phyloP scores from a whole-genome alignment of 2,329 filamentous ascomycete species.

The Simplicillium sp. region DNA sequence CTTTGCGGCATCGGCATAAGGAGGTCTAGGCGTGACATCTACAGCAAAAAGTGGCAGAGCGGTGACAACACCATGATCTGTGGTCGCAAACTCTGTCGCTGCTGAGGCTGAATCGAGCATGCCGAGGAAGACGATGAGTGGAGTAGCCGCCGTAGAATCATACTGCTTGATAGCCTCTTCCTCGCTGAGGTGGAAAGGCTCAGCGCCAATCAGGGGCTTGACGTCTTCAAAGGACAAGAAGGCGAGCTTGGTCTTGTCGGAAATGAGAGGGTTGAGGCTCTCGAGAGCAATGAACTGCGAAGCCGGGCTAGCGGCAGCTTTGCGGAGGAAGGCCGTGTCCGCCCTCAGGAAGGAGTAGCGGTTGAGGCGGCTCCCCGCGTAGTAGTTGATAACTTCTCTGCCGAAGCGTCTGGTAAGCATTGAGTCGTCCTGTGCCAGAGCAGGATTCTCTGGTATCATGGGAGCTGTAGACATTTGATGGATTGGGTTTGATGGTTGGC shows the following conservation, averaged over 20 bases:
- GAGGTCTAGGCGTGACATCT: conserved; percentile 69
- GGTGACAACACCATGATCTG: conserved; percentile 55
- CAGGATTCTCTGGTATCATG: conserved; percentile 37
- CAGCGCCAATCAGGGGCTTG: conserved; percentile 56
- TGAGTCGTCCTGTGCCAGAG: conserved; percentile 39
- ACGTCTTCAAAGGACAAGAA: conserved; percentile 64
- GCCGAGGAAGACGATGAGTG: conserved; percentile 77
- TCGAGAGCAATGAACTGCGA: conserved; percentile 72
- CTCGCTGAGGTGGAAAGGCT: conserved; percentile 64
- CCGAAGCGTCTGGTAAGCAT: conserved; percentile 73
- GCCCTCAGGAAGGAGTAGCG: conserved; percentile 68
- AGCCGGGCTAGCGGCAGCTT: conserved; percentile 55
- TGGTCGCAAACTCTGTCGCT: conserved; percentile 18
- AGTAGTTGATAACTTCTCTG: conserved; percentile 75
- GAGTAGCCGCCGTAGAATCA: conserved; percentile 58
- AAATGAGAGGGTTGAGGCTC: conserved; percentile 64
- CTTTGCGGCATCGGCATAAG: conserved; percentile 51
- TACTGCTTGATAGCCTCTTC: conserved; percentile 63
- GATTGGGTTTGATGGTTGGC: conserved; percentile 1
- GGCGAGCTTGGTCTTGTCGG: conserved; percentile 46
- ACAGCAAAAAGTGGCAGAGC: conserved; percentile 84
- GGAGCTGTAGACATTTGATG: conserved; percentile 7
- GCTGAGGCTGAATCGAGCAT: conserved; percentile 53
- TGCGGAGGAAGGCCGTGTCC: conserved; percentile 60
- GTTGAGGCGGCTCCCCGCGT: conserved; percentile 69